Evolutionary conservation across 2,329 filamentous ascomycete species (phyloP).

Genomic region (Endoconidiophora laricicola): DNA sequence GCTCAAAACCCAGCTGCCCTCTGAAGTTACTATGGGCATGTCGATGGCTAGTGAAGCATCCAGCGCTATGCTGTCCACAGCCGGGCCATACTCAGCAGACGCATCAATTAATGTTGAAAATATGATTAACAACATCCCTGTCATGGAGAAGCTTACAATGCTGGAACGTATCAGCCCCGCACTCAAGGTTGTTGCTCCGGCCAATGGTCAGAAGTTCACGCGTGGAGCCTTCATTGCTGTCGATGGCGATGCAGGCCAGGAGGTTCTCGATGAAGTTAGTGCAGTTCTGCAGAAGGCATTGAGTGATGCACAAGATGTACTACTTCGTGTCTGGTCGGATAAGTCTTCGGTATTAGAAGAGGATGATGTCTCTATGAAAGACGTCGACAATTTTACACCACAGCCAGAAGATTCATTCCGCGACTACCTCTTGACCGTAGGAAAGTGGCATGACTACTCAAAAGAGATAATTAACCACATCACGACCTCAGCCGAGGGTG

Average conservation of each 20-base stretch:
- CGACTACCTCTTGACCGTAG: constrained; percentile 51
- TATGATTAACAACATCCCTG: constrained; percentile 60
- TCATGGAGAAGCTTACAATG: constrained; percentile 59
- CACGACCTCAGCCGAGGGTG: constrained; percentile 8
- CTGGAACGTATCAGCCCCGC: constrained; percentile 62
- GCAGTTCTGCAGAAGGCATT: constrained; percentile 50
- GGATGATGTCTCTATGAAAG: background rate
- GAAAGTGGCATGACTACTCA: constrained; percentile 60
- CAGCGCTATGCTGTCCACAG: constrained; percentile 1
- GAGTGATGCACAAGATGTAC: constrained; percentile 23
- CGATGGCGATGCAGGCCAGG: constrained; percentile 51
- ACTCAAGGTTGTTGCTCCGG: constrained; percentile 26
- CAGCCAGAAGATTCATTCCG: constrained; percentile 21
- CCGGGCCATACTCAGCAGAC: background rate
- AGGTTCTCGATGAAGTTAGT: constrained; percentile 38
- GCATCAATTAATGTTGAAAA: constrained; percentile 20
- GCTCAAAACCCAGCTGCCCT: constrained; percentile 28
- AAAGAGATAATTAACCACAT: constrained; percentile 46
- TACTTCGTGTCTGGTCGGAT: constrained; percentile 29
- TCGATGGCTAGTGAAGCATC: constrained; percentile 4
- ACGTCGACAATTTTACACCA: constrained; percentile 7
- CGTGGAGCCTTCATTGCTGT: constrained; percentile 72
- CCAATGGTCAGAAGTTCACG: constrained; percentile 22
- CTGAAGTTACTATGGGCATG: constrained; percentile 6
- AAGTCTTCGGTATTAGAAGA: background rate